A percentile compares a stretch with the other conserved stretches of the same genome.
Conservation (phyloP, 208 protist genomes). For the Lotmaria passim region DNA sequence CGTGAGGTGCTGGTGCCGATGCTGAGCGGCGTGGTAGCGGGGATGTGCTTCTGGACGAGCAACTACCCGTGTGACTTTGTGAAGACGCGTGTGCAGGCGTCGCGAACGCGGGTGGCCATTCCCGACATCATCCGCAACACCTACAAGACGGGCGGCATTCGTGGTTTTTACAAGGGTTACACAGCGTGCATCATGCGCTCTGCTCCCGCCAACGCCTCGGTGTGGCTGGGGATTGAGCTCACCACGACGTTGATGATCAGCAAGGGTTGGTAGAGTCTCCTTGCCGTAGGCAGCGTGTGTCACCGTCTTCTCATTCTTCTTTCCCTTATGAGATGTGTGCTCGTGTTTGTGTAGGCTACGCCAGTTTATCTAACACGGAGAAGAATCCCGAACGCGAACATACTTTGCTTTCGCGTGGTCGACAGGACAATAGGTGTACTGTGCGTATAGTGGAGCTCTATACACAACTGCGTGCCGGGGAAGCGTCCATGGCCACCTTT, state of each 20-base stretch:
- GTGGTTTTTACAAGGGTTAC: conserved; percentile 69
- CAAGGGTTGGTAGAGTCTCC: conserved; percentile 43
- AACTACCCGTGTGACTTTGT: conserved; percentile 80
- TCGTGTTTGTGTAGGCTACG: not conserved
- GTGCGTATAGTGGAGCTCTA: not conserved
- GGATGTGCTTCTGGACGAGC: conserved; percentile 69
- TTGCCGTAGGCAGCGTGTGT: too few relatives aligned
- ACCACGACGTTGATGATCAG: conserved; percentile 49
- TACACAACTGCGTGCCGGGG: not conserved
- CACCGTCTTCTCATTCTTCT: too few relatives aligned
- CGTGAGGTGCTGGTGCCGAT: conserved; percentile 57
- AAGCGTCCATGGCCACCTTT: not conserved
- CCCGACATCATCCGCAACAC: conserved; percentile 38
- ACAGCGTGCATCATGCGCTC: conserved; percentile 67
- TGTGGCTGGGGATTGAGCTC: conserved; percentile 72
- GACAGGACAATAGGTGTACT: too few relatives aligned
- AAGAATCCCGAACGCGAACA: too few relatives aligned
- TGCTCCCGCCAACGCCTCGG: conserved; percentile 69
- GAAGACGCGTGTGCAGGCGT: conserved; percentile 73
- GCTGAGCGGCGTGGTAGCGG: conserved; percentile 55
- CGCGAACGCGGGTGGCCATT: conserved; percentile 35
- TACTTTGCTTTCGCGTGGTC: too few relatives aligned
- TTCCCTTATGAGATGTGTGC: not conserved
- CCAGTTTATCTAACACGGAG: not conserved
- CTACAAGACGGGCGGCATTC: conserved; percentile 46